Conservation (phyloP, 2,329 filamentous ascomycete species). For the Xylariaceae sp. region DNA sequence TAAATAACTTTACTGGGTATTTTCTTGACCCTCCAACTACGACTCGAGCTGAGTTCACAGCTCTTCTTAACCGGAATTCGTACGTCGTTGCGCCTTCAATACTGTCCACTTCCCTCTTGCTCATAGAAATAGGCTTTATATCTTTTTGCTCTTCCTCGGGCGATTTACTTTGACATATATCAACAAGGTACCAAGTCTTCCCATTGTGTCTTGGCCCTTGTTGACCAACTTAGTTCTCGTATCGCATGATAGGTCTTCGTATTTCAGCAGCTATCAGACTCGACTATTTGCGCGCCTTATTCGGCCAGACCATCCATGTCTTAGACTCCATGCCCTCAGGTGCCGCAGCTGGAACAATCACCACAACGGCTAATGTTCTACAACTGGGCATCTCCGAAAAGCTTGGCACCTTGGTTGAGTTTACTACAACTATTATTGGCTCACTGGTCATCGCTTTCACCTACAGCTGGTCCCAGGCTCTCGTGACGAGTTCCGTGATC, state of each 20-base stretch:
- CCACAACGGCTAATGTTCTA: slow-evolving; percentile 59
- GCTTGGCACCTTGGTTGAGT: slow-evolving; percentile 56
- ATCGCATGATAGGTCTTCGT: slow-evolving; percentile 59
- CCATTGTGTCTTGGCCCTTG: background rate
- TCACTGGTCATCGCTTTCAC: slow-evolving; percentile 53
- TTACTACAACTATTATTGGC: slow-evolving; percentile 46
- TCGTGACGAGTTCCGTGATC: slow-evolving; percentile 55
- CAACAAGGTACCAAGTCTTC: slow-evolving; percentile 41
- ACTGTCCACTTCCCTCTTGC: no score
- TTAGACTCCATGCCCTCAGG: slow-evolving; percentile 63
- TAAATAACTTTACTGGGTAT: slow-evolving; percentile 46
- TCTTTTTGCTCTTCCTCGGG: slow-evolving; percentile 66
- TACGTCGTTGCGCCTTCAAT: no score
- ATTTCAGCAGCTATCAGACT: slow-evolving; percentile 59
- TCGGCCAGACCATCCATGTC: slow-evolving; percentile 63
- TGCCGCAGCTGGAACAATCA: slow-evolving; percentile 59
- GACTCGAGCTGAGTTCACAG: slow-evolving; percentile 37
- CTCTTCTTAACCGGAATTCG: slow-evolving; percentile 42
- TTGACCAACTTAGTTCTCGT: slow-evolving; percentile 44
- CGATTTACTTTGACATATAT: slow-evolving; percentile 62
- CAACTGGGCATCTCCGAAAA: slow-evolving; percentile 64
- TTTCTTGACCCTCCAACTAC: slow-evolving; percentile 32
- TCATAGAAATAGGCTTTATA: slow-evolving; percentile 56
- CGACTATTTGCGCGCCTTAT: slow-evolving; percentile 60
- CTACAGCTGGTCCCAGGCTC: slow-evolving; percentile 55